Base-by-base conservation (phyloP, 345 rosid species). In the Turritis glabra region DNA sequence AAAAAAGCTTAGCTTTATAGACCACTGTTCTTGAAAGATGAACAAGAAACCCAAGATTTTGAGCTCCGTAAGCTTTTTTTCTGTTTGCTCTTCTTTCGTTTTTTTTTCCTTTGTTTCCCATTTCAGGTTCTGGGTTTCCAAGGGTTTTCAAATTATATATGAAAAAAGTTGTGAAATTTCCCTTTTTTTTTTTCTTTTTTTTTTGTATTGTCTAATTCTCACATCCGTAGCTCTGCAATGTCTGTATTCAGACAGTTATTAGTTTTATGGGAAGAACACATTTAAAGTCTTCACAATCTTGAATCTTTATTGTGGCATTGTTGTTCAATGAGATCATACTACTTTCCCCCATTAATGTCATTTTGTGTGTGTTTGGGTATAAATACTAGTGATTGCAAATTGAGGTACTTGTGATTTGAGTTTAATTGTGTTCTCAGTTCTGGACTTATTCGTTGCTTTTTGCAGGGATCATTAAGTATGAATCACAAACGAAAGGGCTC, bases 401-500 rank as follows among this genome's bases (percentile, higher is more conserved):
- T 41, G 53, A 69, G 8, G 10, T 19, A 38, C 48, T 56, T 60
- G 3, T 46, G 37, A 9, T 55, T 64, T 64, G 47, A 33, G 29
- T 35, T 26, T 53, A 35, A 32, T 37, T 41, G 11, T 6, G 5
- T 29, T n/a, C n/a, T n/a, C n/a, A n/a, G 32, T 29, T 41, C 30
- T 30, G 15, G 55, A 53, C 3, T 8, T 54, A 17, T 50, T 33
- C 23, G 35, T 32, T 58, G 19, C 3, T 69, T 52, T 23, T 79
- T 27, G 32, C 82, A 84, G 86, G 79, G 70, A 62, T 63, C 72
- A 52, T 50, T 23, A 13, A 82, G 51, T 72, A 38, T 63, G 71
- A 83, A 80, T 41, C 46, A 77, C 6, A 84, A 63, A 76, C 81
- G 81, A 76, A 82, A 69, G 22, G 72, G 48, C 54, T 67, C 74